Evolutionary conservation across 176 grass and related monocot species (phyloP).

Genomic region (Puccinellia tenuiflora): DNA sequence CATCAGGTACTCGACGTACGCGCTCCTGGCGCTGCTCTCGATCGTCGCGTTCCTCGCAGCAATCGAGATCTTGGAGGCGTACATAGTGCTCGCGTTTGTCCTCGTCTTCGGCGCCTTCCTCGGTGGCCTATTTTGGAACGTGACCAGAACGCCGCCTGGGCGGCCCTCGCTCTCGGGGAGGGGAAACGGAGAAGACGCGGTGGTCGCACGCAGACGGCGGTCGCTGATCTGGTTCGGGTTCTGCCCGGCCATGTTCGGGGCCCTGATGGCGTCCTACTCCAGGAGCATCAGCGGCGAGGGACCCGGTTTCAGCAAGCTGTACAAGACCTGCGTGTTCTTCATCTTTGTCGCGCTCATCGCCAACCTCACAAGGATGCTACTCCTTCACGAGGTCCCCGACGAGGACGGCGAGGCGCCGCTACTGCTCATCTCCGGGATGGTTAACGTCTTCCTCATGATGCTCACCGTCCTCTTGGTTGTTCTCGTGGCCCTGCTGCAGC

Average conservation of each 20-base stretch:
- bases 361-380: neutral
- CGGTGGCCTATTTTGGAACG: neutral
- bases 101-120: neutral
- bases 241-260: neutral
- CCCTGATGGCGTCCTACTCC: slow-evolving; percentile 17
- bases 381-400: neutral
- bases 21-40: neutral
- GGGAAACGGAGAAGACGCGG: neutral
- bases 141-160: neutral
- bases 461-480: neutral
- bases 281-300: neutral
- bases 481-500: slow-evolving; percentile 3
- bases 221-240: slow-evolving; percentile 10
- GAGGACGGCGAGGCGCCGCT: neutral
- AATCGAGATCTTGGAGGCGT: neutral
- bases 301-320: neutral
- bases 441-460: slow-evolving; percentile 2
- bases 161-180: neutral
- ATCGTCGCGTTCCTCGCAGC: neutral
- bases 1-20: slow-evolving; percentile 3
- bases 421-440: neutral
- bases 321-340: slow-evolving; percentile 6
- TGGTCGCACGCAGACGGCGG: neutral
- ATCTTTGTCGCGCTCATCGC: neutral
- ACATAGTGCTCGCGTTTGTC: neutral